Conservation (phyloP, 768 basidiomycete genomes). For the Mycena vitilis region DNA sequence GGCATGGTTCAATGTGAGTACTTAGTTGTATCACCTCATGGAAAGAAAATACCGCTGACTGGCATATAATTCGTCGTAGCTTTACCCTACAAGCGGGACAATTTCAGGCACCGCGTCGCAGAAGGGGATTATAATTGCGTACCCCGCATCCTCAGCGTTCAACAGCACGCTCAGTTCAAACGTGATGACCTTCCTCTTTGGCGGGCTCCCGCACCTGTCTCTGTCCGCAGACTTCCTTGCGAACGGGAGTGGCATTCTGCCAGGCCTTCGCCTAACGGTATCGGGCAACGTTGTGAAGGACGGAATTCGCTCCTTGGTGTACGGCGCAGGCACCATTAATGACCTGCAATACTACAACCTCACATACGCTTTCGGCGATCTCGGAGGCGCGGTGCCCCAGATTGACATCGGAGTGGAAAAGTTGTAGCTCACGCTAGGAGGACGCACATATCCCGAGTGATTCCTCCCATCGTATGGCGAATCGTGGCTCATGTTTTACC, state of each 20-base stretch:
- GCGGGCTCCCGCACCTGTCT: slow-evolving; percentile 37
- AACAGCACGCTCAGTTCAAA: slow-evolving; percentile 30
- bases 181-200: slow-evolving; percentile 43
- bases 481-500: too few species aligned
- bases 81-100: slow-evolving; percentile 41
- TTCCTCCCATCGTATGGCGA: too few species aligned
- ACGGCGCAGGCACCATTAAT: slow-evolving; percentile 39
- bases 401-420: slow-evolving; percentile 38
- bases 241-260: slow-evolving; percentile 37
- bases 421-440: neutral
- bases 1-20: slow-evolving; percentile 42
- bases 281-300: slow-evolving; percentile 38
- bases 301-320: slow-evolving; percentile 36
- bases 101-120: slow-evolving; percentile 40
- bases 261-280: slow-evolving; percentile 38
- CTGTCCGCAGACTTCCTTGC: slow-evolving; percentile 37
- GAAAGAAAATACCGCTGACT: too few species aligned
- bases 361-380: slow-evolving; percentile 39
- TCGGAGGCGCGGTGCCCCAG: slow-evolving; percentile 31
- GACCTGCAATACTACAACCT: slow-evolving; percentile 44
- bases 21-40: neutral
- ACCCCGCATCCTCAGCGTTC: slow-evolving; percentile 43
- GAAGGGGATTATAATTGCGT: slow-evolving; percentile 40
- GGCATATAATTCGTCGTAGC: slow-evolving; percentile 21
- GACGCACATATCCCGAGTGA: too few species aligned